Base-by-base conservation (phyloP, 768 basidiomycete species). In the Mycena olivaceomarginata region DNA sequence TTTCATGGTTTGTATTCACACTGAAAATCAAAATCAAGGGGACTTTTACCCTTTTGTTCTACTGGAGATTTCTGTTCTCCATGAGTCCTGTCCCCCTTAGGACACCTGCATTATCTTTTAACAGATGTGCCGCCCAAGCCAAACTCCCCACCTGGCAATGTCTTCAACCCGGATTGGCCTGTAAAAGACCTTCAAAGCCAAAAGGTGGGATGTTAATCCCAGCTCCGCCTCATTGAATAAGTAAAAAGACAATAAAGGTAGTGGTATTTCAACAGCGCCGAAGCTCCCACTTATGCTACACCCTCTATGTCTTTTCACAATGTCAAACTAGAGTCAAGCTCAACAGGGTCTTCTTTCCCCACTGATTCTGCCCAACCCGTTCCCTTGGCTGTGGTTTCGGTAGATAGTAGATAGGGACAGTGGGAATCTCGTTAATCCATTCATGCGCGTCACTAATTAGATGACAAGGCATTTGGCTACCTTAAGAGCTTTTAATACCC, bases 111-210 rank as follows among this genome's bases (percentile, higher is more conserved):
- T 92, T 92, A 91, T 93, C 92, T 93, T 93, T 93, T 92, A 91
- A 92, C 90, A 93, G 93, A 93, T 93, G 92, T 93, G 90, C 92
- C 90, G 90, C 92, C 91, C 92, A 92, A 93, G 93, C 91, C 93
- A 93, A 93, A 93, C 93, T 93, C 93, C 92, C 91, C 91, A 92
- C 92, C 93, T 93, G 92, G 91, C 92, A 92, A 91, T 93, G 92
- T 93, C 91, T 91, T 92, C 90, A 90, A 92, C 90, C 90, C 88
- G 89, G 90, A 92, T 93, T 88, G 86, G 91, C 91, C 91, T 87
- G 85, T 88, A 85, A 90, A 90, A 87, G 91, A 91, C 92, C 91
- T 92, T 93, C n/a, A 89, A 90, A 89, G 89, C 91, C 90, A 92
- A 92, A 92, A 92, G 88, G 90, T 92, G 90, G 90, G 90, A 89